Percentiles rank a stretch among this genome's conserved stretches.
Evolutionary conservation across 345 rosid genomes (phyloP).

Genomic region (Gossypium stocksii): DNA sequence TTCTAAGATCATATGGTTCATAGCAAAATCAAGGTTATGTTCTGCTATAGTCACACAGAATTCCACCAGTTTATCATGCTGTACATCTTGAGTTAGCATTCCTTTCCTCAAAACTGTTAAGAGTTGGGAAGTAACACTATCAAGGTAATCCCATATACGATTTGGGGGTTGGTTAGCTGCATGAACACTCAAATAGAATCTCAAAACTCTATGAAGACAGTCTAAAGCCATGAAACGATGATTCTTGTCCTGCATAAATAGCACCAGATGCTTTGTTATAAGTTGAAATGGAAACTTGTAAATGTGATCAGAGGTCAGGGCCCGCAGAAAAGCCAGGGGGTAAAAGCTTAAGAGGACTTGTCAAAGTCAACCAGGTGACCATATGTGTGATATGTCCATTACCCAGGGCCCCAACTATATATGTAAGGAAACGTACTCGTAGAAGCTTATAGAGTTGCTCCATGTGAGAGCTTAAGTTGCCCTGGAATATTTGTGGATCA

Average conservation of each 20-base stretch:
- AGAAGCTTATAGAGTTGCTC: slow-evolving; percentile 97
- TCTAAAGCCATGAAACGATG: slow-evolving; percentile 97
- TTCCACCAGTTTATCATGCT: slow-evolving; percentile 96
- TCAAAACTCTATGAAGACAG: slow-evolving; percentile 95
- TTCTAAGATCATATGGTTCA: slow-evolving; percentile 97
- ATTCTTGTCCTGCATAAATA: slow-evolving; percentile 78
- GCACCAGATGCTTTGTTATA: slow-evolving; percentile 10
- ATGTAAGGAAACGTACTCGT: slow-evolving; percentile 53
- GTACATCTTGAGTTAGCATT: slow-evolving; percentile 92
- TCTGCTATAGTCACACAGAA: slow-evolving; percentile 96
- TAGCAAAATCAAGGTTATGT: slow-evolving; percentile 98
- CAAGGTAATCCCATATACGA: slow-evolving; percentile 95
- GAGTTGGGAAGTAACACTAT: slow-evolving; percentile 96
- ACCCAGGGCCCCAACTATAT: slow-evolving; percentile 8
- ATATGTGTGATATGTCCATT: not conserved
- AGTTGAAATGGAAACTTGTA: not conserved
- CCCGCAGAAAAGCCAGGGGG: not conserved
- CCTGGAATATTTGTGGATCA: slow-evolving; percentile 90
- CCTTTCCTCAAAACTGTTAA: slow-evolving; percentile 86
- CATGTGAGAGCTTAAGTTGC: slow-evolving; percentile 78
- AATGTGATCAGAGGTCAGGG: not conserved
- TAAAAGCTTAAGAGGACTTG: not conserved
- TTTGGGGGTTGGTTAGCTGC: slow-evolving; percentile 93
- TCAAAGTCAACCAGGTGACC: not conserved
- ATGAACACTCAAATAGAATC: slow-evolving; percentile 92